Conservation (phyloP, 345 rosid species). For the Pelargonium nanum region DNA sequence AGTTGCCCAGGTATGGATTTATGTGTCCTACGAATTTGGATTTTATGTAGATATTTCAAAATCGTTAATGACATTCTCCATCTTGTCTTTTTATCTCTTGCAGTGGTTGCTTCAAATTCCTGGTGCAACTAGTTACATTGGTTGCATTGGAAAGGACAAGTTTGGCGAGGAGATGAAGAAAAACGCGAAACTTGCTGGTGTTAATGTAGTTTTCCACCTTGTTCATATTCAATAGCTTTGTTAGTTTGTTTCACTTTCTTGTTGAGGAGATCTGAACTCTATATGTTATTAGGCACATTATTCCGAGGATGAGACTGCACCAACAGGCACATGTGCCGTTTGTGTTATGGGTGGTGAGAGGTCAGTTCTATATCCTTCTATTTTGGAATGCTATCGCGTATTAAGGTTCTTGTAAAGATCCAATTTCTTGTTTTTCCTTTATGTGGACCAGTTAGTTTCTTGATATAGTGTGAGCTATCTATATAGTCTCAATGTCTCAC, state of each 20-base stretch:
- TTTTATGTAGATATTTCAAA: neutral
- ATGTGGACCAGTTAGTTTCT: no score
- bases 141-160: constrained; percentile 91
- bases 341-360: constrained; percentile 97
- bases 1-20: constrained; percentile 67
- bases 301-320: constrained; percentile 63
- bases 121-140: constrained; percentile 84
- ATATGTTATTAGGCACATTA: constrained; percentile 49
- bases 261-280: neutral
- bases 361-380: constrained; percentile 23
- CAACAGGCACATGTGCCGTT: constrained; percentile 95
- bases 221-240: neutral
- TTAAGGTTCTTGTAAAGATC: neutral
- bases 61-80: neutral
- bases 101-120: constrained; percentile 99
- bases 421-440: no score
- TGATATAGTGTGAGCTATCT: neutral
- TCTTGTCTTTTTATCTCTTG: neutral
- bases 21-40: neutral
- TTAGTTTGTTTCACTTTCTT: neutral
- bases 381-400: neutral
- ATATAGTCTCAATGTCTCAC: neutral
- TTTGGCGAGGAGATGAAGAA: constrained; percentile 97
- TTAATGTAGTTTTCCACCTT: constrained; percentile 38
- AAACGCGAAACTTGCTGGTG: constrained; percentile 56